Evolutionary conservation across 2,329 filamentous ascomycete species (phyloP).

Genomic region (Microdochium nivale): DNA sequence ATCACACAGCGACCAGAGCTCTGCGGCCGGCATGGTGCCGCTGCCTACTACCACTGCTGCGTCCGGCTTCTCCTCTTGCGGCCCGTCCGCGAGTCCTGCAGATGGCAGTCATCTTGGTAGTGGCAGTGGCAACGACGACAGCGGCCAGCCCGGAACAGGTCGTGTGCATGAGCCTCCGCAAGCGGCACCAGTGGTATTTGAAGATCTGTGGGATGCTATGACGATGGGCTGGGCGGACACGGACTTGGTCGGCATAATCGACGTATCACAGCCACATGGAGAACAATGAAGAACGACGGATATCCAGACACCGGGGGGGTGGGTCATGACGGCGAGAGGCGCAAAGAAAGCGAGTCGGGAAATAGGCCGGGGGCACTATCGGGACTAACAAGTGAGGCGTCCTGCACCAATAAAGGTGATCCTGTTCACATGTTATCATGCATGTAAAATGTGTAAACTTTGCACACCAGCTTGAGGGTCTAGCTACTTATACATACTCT

Average conservation of each 20-base stretch:
- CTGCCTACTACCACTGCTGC: background rate
- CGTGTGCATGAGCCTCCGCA: background rate
- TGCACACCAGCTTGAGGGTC: too few species aligned
- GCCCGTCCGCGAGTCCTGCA: background rate
- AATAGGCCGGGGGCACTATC: too few species aligned
- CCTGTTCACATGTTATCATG: too few species aligned
- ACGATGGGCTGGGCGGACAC: slow-evolving; percentile 11
- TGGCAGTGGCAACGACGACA: background rate
- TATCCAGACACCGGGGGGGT: too few species aligned
- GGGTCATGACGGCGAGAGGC: too few species aligned
- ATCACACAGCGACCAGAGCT: background rate
- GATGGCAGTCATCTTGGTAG: background rate
- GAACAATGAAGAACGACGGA: too few species aligned
- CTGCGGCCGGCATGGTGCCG: background rate
- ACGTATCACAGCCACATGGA: background rate
- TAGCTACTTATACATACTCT: too few species aligned
- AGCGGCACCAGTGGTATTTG: slow-evolving; percentile 4
- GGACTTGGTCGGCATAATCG: background rate
- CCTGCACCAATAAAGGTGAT: too few species aligned
- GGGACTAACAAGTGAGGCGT: too few species aligned
- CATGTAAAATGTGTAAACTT: too few species aligned
- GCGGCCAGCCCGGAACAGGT: background rate
- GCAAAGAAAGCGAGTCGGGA: background rate
- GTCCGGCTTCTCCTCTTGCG: background rate
- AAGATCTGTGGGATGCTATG: slow-evolving; percentile 17